Conservation (phyloP, 2,329 filamentous ascomycete genomes). For the Zymoseptoria brevis region DNA sequence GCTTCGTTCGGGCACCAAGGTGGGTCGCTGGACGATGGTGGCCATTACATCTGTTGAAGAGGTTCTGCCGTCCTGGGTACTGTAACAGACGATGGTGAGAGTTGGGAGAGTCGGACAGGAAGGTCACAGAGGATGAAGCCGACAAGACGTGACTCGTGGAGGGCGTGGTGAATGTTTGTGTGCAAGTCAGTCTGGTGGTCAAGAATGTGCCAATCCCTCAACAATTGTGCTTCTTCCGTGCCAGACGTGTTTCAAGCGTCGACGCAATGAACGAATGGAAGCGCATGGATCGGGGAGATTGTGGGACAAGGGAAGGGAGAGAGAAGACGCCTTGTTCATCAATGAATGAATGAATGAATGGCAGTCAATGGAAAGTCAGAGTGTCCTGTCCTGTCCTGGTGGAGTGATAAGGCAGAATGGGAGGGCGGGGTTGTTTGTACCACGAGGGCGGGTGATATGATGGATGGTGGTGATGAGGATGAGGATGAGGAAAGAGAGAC, state of each 20-base stretch:
- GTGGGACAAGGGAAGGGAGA: background rate
- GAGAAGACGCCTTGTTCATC: background rate
- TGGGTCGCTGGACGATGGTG: slow-evolving; percentile 8
- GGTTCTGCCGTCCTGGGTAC: background rate
- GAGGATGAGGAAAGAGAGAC: background rate
- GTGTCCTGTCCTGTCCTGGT: background rate
- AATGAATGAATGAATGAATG: too few species aligned
- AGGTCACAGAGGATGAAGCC: background rate
- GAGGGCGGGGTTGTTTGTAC: too few species aligned
- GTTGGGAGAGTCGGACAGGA: too few species aligned
- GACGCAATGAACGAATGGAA: background rate
- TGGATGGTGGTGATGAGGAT: background rate
- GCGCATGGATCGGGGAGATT: background rate
- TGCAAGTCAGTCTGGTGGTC: background rate
- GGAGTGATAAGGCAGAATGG: too few species aligned
- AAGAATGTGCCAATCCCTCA: background rate
- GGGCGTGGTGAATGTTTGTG: background rate
- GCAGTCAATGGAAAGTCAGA: background rate
- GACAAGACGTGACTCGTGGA: background rate
- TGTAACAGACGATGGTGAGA: background rate
- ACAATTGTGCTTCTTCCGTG: background rate
- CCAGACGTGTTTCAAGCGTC: background rate
- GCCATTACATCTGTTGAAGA: slow-evolving; percentile 8
- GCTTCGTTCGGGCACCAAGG: slow-evolving; percentile 13
- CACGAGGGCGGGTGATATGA: background rate